phyloP scores from a whole-genome alignment of 768 basidiomycete genomes.

The Mycena albidolilacea region DNA sequence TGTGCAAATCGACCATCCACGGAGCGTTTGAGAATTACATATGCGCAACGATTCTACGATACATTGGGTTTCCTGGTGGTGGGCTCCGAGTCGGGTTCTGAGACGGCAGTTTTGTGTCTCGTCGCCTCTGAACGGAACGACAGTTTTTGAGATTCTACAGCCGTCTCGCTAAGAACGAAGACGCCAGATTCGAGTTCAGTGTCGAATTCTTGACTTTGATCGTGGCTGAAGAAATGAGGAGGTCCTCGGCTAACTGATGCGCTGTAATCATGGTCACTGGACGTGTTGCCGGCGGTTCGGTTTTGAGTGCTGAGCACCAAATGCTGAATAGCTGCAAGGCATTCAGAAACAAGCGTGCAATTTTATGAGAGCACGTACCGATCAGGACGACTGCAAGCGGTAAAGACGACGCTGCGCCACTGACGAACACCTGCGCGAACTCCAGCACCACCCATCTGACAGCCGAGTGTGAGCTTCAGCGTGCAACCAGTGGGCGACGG shows the following conservation, averaged over 20 bases:
- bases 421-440: conserved; percentile 24
- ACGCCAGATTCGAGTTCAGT: conserved; percentile 15
- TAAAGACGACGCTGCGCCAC: conserved; percentile 18
- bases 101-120: background rate
- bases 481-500: no score
- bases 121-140: background rate
- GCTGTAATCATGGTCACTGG: background rate
- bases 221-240: conserved; percentile 10
- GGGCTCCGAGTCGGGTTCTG: background rate
- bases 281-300: no score
- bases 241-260: conserved; percentile 22
- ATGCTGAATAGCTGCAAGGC: conserved; percentile 26
- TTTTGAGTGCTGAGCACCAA: conserved; percentile 19
- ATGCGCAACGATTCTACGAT: background rate
- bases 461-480: background rate
- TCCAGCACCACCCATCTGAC: conserved; percentile 28
- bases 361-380: background rate
- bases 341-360: background rate
- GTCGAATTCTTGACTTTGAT: background rate
- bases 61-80: background rate
- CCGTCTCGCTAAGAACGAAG: background rate
- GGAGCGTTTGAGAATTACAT: background rate
- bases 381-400: conserved; percentile 26
- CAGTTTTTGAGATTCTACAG: background rate
- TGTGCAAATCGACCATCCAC: no score